Conservation (phyloP, 1,139 yeast genomes). For the Kodamaea anthophila region DNA sequence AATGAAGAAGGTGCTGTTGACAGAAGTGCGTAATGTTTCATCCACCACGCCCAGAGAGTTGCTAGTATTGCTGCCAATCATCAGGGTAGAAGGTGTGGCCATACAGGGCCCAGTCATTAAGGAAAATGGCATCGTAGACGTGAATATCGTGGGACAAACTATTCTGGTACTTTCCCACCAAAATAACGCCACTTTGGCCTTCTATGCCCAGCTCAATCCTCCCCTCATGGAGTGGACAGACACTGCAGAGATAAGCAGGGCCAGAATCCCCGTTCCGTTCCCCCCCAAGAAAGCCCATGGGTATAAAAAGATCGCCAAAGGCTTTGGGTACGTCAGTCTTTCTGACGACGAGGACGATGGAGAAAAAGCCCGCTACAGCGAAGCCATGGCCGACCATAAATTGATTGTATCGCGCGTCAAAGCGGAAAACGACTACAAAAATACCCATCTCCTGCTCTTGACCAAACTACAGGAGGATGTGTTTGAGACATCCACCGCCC, state of each 20-base stretch:
- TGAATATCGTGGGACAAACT: conserved; percentile 13
- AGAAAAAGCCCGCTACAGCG: background rate
- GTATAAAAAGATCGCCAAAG: conserved; percentile 27
- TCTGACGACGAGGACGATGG: conserved; percentile 13
- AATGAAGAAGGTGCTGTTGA: conserved; percentile 8
- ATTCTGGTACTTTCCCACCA: conserved; percentile 18
- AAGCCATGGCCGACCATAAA: background rate
- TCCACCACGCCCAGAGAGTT: conserved; percentile 11
- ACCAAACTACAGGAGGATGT: conserved; percentile 1
- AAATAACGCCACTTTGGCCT: conserved; percentile 13
- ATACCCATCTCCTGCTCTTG: conserved; percentile 11
- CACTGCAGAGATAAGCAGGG: background rate
- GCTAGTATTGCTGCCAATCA: conserved; percentile 11
- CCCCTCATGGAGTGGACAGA: conserved; percentile 18
- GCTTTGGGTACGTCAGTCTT: conserved; percentile 35
- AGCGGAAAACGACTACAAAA: conserved; percentile 7
- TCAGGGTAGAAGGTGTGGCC: conserved; percentile 8
- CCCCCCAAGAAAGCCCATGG: conserved; percentile 7
- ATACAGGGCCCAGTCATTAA: conserved; percentile 23
- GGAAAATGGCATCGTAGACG: conserved; percentile 12
- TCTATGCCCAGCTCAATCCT: conserved; percentile 28
- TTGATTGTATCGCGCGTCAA: background rate
- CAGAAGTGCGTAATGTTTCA: conserved; percentile 11
- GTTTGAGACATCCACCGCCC: conserved; percentile 1
- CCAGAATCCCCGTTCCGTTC: background rate